Base-by-base conservation (phyloP, 768 basidiomycete genomes). In the Thelephora aurantiotincta region DNA sequence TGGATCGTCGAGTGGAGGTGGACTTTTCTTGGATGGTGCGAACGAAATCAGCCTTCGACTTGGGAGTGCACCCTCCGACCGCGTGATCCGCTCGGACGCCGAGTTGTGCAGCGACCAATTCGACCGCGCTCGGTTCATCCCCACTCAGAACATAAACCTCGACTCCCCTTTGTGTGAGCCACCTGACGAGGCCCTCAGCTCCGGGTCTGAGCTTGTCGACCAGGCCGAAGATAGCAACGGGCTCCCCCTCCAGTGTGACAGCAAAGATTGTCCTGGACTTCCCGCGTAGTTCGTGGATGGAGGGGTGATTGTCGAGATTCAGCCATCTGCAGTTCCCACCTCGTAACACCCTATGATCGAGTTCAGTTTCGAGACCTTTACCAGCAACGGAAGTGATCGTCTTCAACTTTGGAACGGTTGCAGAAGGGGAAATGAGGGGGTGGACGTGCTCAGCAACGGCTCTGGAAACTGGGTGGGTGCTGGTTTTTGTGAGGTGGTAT, bases 131-230 rank as follows among this genome's bases (percentile, higher is more conserved):
- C 19, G 53, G 54, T 44, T 69, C 67, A 51, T 79, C 75, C 0
- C 76, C 77, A 44, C 70, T 71, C 37, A 75, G 63, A 53, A 78
- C 69, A 47, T 64, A 67, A 22, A 73, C 63, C 13, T 59, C 54
- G 48, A 70, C 65, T 11, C 66, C 63, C 12, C 60, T 58, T 13
- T 51, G 44, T 11, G 55, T 52, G 41, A 77, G 67, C 5, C 49
- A 44, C 11, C 51, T 45, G 14, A 78, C 54, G 14, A 73, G 63
- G 5, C 56, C 53, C 14, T 38, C 44, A 0, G 74, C 64, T 41
- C 68, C 68, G 3, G 69, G 60, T 14, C 76, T 65, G 5, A 69
- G 62, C 2, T 63, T 63, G 55, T 78, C 76, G 1, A 69, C 61
- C 9, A 70, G 58, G 0, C 66, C 68, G 48, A 65, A 65, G 11